These are phyloP conservation scores for Leptographium lundbergii DNA, from an alignment of 2,329 filamentous ascomycete genomes.

Conservation along the genomic window DNA sequence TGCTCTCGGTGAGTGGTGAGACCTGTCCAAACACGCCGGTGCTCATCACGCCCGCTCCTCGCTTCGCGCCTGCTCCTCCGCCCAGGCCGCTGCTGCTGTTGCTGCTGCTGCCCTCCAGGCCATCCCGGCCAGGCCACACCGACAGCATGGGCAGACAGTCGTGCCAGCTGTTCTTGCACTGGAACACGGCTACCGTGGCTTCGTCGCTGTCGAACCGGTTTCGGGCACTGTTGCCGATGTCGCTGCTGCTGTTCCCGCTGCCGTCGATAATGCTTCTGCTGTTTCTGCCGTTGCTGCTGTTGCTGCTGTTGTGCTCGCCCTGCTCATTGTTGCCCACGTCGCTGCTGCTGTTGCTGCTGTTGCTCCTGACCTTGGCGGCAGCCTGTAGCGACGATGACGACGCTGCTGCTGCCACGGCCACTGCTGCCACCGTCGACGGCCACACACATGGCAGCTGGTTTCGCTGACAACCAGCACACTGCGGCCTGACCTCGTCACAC, in stretches of 20 bases:
- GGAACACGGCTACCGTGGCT: neutral
- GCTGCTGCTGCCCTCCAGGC: neutral
- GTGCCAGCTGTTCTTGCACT: neutral
- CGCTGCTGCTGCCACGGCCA: neutral
- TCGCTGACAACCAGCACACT: constrained; percentile 9
- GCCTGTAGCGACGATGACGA: neutral
- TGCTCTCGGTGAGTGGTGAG: neutral
- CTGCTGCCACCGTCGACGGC: neutral
- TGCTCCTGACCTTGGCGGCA: neutral
- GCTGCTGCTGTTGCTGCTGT: neutral
- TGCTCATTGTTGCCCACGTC: neutral
- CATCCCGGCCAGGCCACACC: neutral
- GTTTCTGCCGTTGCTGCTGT: neutral
- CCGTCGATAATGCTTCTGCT: neutral
- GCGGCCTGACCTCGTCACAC: constrained; percentile 11
- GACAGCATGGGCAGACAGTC: neutral
- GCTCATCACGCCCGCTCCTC: neutral
- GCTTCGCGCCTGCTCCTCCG: neutral
- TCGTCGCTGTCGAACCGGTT: neutral
- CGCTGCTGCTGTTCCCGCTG: neutral
- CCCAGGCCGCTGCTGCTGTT: neutral
- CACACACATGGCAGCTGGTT: constrained; percentile 11
- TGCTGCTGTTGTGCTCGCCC: neutral
- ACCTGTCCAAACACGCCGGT: neutral
- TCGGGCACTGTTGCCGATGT: neutral